A percentile compares a stretch with the other conserved stretches of the same genome.
Conservation (phyloP, 108 stramenopile genomes). For the Heterococcus sp. region DNA sequence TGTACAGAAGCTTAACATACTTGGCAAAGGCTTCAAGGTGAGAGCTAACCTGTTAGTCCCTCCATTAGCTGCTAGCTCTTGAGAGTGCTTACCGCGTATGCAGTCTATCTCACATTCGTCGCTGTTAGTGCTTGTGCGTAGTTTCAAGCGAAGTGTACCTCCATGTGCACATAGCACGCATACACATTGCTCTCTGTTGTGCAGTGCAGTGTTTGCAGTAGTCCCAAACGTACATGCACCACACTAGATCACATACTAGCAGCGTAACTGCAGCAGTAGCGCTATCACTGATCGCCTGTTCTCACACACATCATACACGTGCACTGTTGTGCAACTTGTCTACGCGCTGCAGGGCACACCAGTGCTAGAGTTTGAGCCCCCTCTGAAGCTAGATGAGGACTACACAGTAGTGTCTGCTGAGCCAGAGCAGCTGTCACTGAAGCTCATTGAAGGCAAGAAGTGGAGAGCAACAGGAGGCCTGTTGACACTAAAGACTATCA, state of each 20-base stretch:
- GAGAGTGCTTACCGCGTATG: neutral
- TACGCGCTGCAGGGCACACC: conserved; percentile 18
- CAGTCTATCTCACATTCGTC: neutral
- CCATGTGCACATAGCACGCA: too few relatives aligned
- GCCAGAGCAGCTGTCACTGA: conserved; percentile 17
- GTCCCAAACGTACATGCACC: too few relatives aligned
- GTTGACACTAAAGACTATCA: conserved; percentile 20
- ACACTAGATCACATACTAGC: neutral
- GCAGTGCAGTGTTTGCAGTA: too few relatives aligned
- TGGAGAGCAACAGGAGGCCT: conserved; percentile 33
- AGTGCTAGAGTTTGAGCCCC: conserved; percentile 39
- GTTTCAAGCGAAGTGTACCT: neutral
- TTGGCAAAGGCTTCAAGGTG: neutral
- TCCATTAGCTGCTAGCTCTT: neutral
- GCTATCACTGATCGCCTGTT: neutral
- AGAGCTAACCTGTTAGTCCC: neutral
- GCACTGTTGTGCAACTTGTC: neutral
- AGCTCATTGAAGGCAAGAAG: conserved; percentile 13
- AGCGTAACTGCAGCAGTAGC: neutral
- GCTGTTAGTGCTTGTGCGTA: neutral
- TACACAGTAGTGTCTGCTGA: conserved; percentile 22
- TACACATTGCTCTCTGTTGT: neutral
- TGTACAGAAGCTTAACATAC: neutral
- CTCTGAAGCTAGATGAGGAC: conserved; percentile 17
- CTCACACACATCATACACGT: neutral